Conservation (phyloP, 1,284 basidiomycete genomes). For the Puccinia hordei region DNA sequence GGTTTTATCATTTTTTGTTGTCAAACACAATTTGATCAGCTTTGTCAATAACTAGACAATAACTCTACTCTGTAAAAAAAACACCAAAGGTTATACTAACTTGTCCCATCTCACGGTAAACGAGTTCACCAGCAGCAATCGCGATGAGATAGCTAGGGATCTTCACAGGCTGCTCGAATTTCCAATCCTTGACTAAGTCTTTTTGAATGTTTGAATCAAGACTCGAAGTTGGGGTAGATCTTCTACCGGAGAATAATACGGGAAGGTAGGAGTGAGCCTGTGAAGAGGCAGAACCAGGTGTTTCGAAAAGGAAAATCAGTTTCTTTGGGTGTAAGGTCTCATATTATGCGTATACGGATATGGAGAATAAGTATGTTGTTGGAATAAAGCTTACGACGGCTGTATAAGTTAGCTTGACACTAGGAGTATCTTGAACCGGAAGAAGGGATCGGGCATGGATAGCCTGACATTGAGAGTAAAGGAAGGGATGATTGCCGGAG, state of each 20-base stretch:
- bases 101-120: conserved; percentile 63
- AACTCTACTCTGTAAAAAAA: not conserved
- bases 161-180: conserved; percentile 52
- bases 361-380: not conserved
- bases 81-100: not conserved
- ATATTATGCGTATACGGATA: not conserved
- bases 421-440: conserved; percentile 73
- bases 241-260: conserved; percentile 78
- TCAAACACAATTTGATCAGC: conserved; percentile 51
- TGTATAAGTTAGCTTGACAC: conserved; percentile 65
- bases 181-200: conserved; percentile 64
- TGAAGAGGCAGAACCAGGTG: not conserved
- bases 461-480: conserved; percentile 94
- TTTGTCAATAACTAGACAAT: not conserved
- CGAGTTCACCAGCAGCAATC: conserved; percentile 48
- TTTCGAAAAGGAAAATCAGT: not conserved
- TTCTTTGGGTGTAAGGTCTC: not conserved
- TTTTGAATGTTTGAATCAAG: conserved; percentile 64
- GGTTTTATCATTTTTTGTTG: too few relatives aligned
- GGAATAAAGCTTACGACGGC: conserved; percentile 65
- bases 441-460: conserved; percentile 80
- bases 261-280: conserved; percentile 69
- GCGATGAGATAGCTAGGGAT: conserved; percentile 49
- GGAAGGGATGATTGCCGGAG: conserved; percentile 78
- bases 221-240: conserved; percentile 57